Evolutionary conservation across 2,329 filamentous ascomycete species (phyloP).

Genomic region (Thelonectria discophora): DNA sequence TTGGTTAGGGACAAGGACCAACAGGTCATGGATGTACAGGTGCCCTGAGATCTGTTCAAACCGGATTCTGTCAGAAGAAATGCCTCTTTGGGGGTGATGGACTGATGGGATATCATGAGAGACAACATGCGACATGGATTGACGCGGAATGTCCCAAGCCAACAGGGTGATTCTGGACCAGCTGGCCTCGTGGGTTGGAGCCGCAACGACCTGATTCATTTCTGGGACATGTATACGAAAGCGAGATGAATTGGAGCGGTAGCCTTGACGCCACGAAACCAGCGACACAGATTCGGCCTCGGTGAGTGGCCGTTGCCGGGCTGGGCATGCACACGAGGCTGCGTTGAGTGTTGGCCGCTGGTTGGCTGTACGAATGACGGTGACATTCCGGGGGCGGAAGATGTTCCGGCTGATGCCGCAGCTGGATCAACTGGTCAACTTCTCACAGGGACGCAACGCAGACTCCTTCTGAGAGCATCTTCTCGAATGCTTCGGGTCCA

Average conservation of each 20-base stretch:
- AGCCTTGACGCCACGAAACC: slow-evolving; percentile 19
- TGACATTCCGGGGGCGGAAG: slow-evolving; percentile 20
- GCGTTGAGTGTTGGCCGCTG: no score
- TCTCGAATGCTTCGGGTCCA: neutral
- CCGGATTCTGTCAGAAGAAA: no score
- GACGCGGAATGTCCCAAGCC: no score
- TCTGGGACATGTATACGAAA: slow-evolving; percentile 12
- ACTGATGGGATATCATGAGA: slow-evolving; percentile 36
- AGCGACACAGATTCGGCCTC: neutral
- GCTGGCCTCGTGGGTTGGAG: slow-evolving; percentile 33
- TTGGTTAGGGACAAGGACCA: slow-evolving; percentile 8
- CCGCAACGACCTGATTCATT: slow-evolving; percentile 27
- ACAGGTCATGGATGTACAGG: slow-evolving; percentile 6
- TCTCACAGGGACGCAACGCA: no score
- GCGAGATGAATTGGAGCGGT: neutral
- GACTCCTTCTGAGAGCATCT: no score
- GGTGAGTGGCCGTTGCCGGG: neutral
- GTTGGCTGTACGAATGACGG: no score
- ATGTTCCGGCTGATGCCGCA: no score
- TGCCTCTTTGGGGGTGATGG: no score
- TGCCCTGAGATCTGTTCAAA: no score
- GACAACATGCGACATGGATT: slow-evolving; percentile 28
- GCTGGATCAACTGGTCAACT: no score
- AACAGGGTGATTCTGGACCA: no score
- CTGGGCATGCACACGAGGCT: no score